phyloP scores from a whole-genome alignment of 192 early-diverging fungal species.

The Backusella luteola region DNA sequence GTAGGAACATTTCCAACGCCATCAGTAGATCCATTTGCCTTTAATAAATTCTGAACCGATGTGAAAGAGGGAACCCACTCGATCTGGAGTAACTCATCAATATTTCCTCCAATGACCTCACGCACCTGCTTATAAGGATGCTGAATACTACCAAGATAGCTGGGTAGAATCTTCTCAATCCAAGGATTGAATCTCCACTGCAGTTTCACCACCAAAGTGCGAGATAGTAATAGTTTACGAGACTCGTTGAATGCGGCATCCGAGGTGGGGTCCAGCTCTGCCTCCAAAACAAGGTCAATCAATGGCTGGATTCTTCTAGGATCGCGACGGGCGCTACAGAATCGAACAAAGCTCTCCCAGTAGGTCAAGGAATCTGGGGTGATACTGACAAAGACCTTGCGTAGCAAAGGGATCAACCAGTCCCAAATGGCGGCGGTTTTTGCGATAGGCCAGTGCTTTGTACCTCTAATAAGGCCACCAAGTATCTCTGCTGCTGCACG shows the following conservation, averaged over 20 bases:
- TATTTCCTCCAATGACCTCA: slow-evolving; percentile 68
- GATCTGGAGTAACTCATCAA: slow-evolving; percentile 64
- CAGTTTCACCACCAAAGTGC: slow-evolving; percentile 58
- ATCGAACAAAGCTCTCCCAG: slow-evolving; percentile 76
- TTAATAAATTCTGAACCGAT: slow-evolving; percentile 42
- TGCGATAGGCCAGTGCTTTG: slow-evolving; percentile 77
- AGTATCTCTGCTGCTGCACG: slow-evolving; percentile 79
- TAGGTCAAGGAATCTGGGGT: slow-evolving; percentile 73
- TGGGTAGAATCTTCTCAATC: slow-evolving; percentile 37
- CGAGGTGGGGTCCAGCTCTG: slow-evolving; percentile 67
- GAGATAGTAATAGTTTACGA: slow-evolving; percentile 72
- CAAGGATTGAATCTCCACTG: slow-evolving; percentile 65
- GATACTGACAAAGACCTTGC: slow-evolving; percentile 57
- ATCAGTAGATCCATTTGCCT: slow-evolving; percentile 10
- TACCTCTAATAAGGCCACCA: slow-evolving; percentile 80
- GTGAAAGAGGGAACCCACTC: slow-evolving; percentile 60
- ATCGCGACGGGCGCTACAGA: slow-evolving; percentile 58
- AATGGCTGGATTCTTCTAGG: slow-evolving; percentile 78
- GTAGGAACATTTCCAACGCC: slow-evolving; percentile 34
- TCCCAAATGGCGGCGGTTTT: slow-evolving; percentile 61
- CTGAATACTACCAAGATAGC: slow-evolving; percentile 55
- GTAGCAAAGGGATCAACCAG: slow-evolving; percentile 65
- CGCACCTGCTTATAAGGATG: slow-evolving; percentile 93
- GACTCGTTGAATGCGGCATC: slow-evolving; percentile 85
- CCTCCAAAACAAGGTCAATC: slow-evolving; percentile 61